Conservation (phyloP, 116 monocot species). For the Zostera marina region DNA sequence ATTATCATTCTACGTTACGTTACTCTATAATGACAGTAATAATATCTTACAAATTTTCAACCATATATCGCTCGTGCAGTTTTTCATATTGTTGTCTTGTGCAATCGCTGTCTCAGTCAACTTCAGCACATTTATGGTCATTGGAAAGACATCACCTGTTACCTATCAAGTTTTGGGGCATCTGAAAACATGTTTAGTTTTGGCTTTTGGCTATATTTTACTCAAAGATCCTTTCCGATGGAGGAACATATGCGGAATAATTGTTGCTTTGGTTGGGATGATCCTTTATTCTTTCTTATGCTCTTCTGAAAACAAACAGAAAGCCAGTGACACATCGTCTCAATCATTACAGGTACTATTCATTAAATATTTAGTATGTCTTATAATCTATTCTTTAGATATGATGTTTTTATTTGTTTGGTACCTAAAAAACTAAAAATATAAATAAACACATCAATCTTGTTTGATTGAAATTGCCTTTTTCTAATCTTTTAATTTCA, state of each 20-base stretch:
- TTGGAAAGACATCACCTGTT: constrained; percentile 78
- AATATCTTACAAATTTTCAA: neutral
- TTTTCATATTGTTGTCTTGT: constrained; percentile 68
- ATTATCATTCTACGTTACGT: no score
- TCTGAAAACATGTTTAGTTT: constrained; percentile 78
- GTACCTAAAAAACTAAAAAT: neutral
- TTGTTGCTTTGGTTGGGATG: constrained; percentile 67
- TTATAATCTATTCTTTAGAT: neutral
- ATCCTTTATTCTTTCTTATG: constrained; percentile 64
- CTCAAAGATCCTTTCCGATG: constrained; percentile 83
- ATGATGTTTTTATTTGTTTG: neutral
- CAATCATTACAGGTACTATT: constrained; percentile 37
- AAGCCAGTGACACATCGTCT: constrained; percentile 32
- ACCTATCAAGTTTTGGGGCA: constrained; percentile 87
- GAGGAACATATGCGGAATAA: constrained; percentile 70
- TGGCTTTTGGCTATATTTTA: constrained; percentile 64
- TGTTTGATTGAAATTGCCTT: neutral
- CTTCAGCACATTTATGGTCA: constrained; percentile 86
- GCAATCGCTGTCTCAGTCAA: constrained; percentile 64
- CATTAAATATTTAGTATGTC: neutral
- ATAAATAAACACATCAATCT: neutral
- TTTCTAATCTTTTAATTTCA: neutral
- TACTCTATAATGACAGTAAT: no score
- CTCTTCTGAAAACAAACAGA: constrained; percentile 42
- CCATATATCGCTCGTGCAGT: constrained; percentile 15